Evolutionary conservation across 2,329 filamentous ascomycete genomes (phyloP).

Genomic region (Xenoacremonium recifei): DNA sequence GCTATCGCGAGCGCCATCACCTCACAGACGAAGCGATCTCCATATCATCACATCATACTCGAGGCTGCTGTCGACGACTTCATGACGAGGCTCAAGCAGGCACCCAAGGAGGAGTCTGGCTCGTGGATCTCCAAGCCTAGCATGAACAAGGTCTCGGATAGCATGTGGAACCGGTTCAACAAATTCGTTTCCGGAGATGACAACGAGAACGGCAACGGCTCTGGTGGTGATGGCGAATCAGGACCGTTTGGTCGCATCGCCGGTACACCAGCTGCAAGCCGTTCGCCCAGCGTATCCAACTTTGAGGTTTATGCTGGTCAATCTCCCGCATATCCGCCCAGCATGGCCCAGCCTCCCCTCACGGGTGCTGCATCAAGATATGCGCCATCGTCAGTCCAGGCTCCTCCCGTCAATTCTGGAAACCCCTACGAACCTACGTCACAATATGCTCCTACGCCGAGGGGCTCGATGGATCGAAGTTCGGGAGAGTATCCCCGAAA

Average conservation of each 20-base stretch:
- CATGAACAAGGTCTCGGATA: conserved; percentile 92
- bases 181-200: conserved; percentile 96
- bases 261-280: conserved; percentile 71
- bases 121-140: conserved; percentile 95
- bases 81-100: conserved; percentile 76
- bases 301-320: conserved; percentile 72
- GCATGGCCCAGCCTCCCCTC: conserved; percentile 32
- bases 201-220: conserved; percentile 70
- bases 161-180: conserved; percentile 89
- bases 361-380: conserved; percentile 39
- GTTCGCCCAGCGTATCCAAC: conserved; percentile 66
- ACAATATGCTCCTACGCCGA: conserved; percentile 46
- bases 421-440: conserved; percentile 40
- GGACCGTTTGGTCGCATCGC: conserved; percentile 83
- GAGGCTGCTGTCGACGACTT: conserved; percentile 80
- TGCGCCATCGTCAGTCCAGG: conserved; percentile 21
- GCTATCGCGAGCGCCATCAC: conserved; percentile 73
- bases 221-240: conserved; percentile 58
- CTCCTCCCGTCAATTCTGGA: conserved; percentile 12
- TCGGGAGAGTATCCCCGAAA: conserved; percentile 31
- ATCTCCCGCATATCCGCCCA: conserved; percentile 28
- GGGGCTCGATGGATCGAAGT: conserved; percentile 24
- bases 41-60: conserved; percentile 78
- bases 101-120: conserved; percentile 75
- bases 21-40: conserved; percentile 77